A percentile compares a stretch with the other conserved stretches of the same genome.
These are phyloP conservation scores for Byssothecium circinans DNA, from an alignment of 2,329 filamentous ascomycete genomes.

Conservation along the genomic window DNA sequence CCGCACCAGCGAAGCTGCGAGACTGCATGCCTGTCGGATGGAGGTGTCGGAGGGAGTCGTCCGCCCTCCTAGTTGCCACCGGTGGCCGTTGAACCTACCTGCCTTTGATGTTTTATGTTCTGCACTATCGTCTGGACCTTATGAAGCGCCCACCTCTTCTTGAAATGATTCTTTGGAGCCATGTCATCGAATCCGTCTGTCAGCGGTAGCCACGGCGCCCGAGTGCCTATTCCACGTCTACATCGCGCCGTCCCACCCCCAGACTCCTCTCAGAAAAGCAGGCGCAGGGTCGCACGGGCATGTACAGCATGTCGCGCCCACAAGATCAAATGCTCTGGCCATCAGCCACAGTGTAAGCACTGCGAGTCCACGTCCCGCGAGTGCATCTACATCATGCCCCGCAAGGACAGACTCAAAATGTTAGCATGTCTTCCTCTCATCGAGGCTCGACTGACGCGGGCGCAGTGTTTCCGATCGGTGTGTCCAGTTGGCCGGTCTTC, in stretches of 20 bases:
- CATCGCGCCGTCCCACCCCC: constrained; percentile 17
- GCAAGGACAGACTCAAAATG: constrained; percentile 44
- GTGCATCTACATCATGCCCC: constrained; percentile 45
- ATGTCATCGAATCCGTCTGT: not conserved
- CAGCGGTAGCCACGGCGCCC: constrained; percentile 4
- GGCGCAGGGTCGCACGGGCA: constrained; percentile 29
- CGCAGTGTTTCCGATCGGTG: constrained; percentile 34
- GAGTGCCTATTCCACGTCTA: constrained; percentile 39
- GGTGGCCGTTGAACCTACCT: too few relatives aligned
- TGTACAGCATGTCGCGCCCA: constrained; percentile 42
- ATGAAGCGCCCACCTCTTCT: too few relatives aligned
- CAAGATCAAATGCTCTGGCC: constrained; percentile 47
- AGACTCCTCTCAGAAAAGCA: constrained; percentile 18
- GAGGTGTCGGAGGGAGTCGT: too few relatives aligned
- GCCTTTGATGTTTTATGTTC: too few relatives aligned
- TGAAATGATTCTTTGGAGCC: not conserved
- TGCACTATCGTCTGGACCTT: too few relatives aligned
- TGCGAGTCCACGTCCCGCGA: constrained; percentile 36
- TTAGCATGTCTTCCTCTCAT: constrained; percentile 14
- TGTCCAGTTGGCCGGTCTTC: constrained; percentile 27
- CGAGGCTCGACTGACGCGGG: constrained; percentile 12
- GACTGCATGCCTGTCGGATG: too few relatives aligned
- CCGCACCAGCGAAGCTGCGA: too few relatives aligned
- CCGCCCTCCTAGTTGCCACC: too few relatives aligned
- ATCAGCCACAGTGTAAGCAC: constrained; percentile 41